These are phyloP conservation scores for Seiridium unicorne DNA, from an alignment of 2,329 filamentous ascomycete species.

Conservation along the genomic window DNA sequence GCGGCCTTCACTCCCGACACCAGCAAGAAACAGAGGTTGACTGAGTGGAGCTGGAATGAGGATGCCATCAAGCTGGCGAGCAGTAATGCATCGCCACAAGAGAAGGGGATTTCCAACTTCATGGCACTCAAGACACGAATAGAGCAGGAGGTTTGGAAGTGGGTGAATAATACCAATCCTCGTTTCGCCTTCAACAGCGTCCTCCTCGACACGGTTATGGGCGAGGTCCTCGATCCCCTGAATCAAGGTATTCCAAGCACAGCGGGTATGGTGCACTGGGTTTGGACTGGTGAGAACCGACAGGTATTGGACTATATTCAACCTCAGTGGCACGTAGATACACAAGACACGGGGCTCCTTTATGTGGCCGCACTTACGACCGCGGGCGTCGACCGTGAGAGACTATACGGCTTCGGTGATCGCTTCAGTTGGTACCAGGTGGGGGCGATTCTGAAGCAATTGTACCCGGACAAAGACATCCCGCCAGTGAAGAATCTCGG, in stretches of 20 bases:
- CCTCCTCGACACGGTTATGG: slow-evolving; percentile 15
- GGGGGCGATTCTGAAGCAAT: slow-evolving; percentile 10
- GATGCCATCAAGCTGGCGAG: slow-evolving; percentile 21
- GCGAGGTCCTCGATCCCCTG: slow-evolving; percentile 10
- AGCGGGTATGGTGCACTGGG: slow-evolving; percentile 27
- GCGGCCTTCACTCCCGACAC: slow-evolving; percentile 28
- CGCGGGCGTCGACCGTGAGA: not conserved
- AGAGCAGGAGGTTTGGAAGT: slow-evolving; percentile 31
- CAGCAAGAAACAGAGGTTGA: slow-evolving; percentile 18
- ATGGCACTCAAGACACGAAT: slow-evolving; percentile 31
- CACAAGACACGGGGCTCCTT: slow-evolving; percentile 25
- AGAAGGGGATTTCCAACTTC: slow-evolving; percentile 23
- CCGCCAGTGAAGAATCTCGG: slow-evolving; percentile 10
- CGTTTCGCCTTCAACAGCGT: slow-evolving; percentile 27
- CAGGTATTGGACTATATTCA: slow-evolving; percentile 10
- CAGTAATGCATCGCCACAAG: slow-evolving; percentile 10
- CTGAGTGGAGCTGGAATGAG: slow-evolving; percentile 29
- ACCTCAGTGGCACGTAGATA: slow-evolving; percentile 30
- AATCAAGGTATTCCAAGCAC: slow-evolving; percentile 29
- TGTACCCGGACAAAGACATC: slow-evolving; percentile 25
- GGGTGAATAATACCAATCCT: slow-evolving; percentile 26
- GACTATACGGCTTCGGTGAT: not conserved
- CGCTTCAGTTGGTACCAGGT: slow-evolving; percentile 2
- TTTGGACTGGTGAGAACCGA: slow-evolving; percentile 22
- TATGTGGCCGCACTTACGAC: slow-evolving; percentile 21